Percentiles rank a stretch among this genome's conserved stretches.
Evolutionary conservation across 139 green algal species (phyloP).

Genomic region (Chlamydomonas incerta): DNA sequence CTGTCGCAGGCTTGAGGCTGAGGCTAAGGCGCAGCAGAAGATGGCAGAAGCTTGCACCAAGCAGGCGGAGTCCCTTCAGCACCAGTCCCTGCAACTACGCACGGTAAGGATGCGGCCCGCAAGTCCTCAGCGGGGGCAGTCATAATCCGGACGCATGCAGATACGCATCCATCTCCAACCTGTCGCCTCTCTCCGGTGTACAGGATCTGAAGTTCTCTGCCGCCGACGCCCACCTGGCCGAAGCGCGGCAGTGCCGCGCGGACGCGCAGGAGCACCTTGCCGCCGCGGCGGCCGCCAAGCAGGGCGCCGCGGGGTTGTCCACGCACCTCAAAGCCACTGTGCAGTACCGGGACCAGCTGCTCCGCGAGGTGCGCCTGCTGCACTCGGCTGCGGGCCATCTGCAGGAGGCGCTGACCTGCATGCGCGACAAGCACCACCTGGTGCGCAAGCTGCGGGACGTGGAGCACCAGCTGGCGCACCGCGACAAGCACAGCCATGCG

Average conservation of each 20-base stretch:
- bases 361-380: constrained; percentile 6
- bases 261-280: constrained; percentile 1
- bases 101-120: neutral
- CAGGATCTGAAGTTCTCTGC: constrained; percentile 28
- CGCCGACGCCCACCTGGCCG: neutral
- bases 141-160: too few relatives aligned
- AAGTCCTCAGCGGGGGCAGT: too few relatives aligned
- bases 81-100: constrained; percentile 25
- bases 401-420: constrained; percentile 31
- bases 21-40: neutral
- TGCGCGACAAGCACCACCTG: constrained; percentile 42
- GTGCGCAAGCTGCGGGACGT: neutral
- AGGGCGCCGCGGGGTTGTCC: neutral
- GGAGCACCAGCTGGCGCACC: neutral
- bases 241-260: neutral
- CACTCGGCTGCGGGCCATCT: constrained; percentile 12
- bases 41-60: neutral
- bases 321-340: neutral
- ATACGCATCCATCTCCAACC: too few relatives aligned
- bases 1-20: neutral
- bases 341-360: neutral
- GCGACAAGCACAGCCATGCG: too few relatives aligned
- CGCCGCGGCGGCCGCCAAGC: neutral
- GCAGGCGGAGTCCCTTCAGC: constrained; percentile 17
- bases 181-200: neutral